phyloP scores from a whole-genome alignment of 805 yeast species.

The Lachancea nothofagi region DNA sequence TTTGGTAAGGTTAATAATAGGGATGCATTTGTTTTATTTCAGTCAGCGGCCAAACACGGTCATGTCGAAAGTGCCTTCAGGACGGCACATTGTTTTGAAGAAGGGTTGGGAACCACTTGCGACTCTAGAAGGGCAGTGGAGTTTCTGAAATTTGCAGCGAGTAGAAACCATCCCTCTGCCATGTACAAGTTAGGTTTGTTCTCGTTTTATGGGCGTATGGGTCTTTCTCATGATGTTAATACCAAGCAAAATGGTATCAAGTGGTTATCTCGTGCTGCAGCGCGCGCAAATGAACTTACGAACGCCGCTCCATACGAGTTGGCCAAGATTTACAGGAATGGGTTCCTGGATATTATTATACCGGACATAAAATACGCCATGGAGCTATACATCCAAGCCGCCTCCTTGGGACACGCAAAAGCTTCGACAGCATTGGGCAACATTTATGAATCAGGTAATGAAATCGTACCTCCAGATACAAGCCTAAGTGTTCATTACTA shows the following conservation, averaged over 20 bases:
- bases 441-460: constrained; percentile 71
- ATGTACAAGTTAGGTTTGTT: constrained; percentile 89
- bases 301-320: constrained; percentile 94
- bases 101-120: constrained; percentile 86
- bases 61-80: constrained; percentile 90
- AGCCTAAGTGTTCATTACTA: constrained; percentile 87
- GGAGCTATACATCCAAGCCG: constrained; percentile 81
- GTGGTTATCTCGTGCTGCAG: constrained; percentile 86
- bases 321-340: constrained; percentile 75
- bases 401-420: constrained; percentile 77
- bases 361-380: constrained; percentile 79
- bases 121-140: constrained; percentile 84
- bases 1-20: constrained; percentile 73
- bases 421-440: constrained; percentile 77
- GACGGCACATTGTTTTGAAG: constrained; percentile 86
- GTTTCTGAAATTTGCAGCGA: constrained; percentile 78
- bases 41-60: constrained; percentile 87
- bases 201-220: constrained; percentile 80
- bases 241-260: constrained; percentile 83
- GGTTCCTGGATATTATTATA: constrained; percentile 81
- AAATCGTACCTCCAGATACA: constrained; percentile 67
- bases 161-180: constrained; percentile 93
- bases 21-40: constrained; percentile 73
- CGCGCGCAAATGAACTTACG: constrained; percentile 74
- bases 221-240: constrained; percentile 58